phyloP scores from a whole-genome alignment of 495 filamentous ascomycete species.

The Apodospora peruviana region DNA sequence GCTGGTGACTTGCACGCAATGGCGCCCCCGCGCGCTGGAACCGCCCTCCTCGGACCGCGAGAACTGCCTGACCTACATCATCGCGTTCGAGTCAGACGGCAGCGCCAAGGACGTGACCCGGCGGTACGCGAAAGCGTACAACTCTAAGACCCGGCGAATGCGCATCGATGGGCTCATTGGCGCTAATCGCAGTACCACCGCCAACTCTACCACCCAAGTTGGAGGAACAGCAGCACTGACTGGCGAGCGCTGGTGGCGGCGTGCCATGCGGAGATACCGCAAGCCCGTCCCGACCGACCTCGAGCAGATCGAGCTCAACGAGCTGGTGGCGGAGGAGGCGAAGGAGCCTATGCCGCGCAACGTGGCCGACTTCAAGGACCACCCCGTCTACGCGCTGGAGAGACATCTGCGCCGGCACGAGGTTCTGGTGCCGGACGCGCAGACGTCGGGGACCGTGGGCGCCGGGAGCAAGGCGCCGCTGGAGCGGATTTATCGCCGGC shows the following conservation, averaged over 20 bases:
- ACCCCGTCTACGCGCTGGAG: conserved; percentile 85
- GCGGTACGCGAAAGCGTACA: conserved; percentile 75
- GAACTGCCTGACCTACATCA: conserved; percentile 74
- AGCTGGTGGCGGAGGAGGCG: conserved; percentile 63
- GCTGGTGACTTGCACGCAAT: conserved; percentile 69
- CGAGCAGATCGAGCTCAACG: conserved; percentile 76
- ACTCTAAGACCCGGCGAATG: conserved; percentile 74
- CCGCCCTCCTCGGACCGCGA: conserved; percentile 67
- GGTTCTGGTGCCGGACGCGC: conserved; percentile 62
- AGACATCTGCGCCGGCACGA: conserved; percentile 82
- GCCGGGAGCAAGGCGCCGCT: conserved; percentile 50
- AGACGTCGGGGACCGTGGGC: conserved; percentile 69
- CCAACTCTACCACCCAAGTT: not conserved
- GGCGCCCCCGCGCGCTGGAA: conserved; percentile 66
- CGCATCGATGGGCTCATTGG: conserved; percentile 57
- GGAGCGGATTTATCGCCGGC: conserved; percentile 68
- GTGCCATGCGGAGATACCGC: conserved; percentile 54
- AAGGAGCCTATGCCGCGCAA: conserved; percentile 86
- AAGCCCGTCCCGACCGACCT: conserved; percentile 53
- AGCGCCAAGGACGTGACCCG: conserved; percentile 74
- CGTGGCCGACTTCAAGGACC: conserved; percentile 86
- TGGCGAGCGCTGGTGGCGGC: conserved; percentile 70
- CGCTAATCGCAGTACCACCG: not conserved
- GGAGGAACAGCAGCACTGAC: not conserved
- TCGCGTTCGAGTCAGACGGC: conserved; percentile 75